These are phyloP conservation scores for Podospora pseudoanserina DNA, from an alignment of 495 filamentous ascomycete species.

Conservation along the genomic window DNA sequence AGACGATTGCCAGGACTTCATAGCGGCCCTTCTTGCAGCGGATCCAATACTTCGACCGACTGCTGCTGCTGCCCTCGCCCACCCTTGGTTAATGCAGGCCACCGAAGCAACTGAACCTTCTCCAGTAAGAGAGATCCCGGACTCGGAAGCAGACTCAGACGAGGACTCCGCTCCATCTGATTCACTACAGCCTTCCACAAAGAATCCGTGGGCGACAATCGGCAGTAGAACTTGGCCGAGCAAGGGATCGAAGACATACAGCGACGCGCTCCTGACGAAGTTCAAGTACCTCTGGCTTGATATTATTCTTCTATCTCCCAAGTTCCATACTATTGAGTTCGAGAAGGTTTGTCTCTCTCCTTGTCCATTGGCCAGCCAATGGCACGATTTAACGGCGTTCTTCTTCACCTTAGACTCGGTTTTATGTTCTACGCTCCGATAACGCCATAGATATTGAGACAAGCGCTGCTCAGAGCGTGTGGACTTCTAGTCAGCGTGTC, in stretches of 20 bases:
- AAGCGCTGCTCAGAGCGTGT: conserved; percentile 3
- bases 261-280: background rate
- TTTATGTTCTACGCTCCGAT: conserved; percentile 4
- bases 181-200: background rate
- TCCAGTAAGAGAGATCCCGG: background rate
- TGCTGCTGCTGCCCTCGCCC: background rate
- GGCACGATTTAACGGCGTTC: too few relatives aligned
- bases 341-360: background rate
- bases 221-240: background rate
- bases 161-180: background rate
- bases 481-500: conserved; percentile 5
- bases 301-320: background rate
- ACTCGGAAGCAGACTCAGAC: background rate
- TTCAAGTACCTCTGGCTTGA: background rate
- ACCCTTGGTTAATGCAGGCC: background rate
- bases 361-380: background rate
- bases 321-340: background rate
- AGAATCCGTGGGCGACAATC: background rate
- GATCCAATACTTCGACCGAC: conserved; percentile 7
- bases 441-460: conserved; percentile 3
- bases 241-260: background rate
- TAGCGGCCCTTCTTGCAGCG: background rate
- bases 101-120: background rate
- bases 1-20: background rate
- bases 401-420: background rate